Percentiles rank a stretch among this genome's conserved stretches.
phyloP scores from a whole-genome alignment of 306 rosid species.

The Vachellia collinsii region DNA sequence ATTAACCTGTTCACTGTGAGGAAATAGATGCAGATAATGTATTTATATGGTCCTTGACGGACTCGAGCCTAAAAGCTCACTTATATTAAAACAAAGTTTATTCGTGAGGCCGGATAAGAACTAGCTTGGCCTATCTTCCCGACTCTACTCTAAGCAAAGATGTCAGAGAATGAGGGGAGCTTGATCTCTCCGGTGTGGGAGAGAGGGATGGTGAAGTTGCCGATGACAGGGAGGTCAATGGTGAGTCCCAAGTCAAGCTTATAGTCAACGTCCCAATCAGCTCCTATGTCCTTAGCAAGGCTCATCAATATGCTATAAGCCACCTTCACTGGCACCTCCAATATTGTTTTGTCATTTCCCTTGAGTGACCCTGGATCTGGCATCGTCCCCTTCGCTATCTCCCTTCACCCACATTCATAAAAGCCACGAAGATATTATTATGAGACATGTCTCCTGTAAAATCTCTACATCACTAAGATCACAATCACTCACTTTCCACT shows the following conservation, averaged over 20 bases:
- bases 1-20: too few species aligned
- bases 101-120: too few species aligned
- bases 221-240: constrained; percentile 79
- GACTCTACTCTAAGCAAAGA: constrained; percentile 33
- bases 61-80: too few species aligned
- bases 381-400: constrained; percentile 68
- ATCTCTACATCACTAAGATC: too few species aligned
- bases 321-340: constrained; percentile 72
- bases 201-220: constrained; percentile 80
- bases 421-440: too few species aligned
- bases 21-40: too few species aligned
- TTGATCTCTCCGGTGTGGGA: constrained; percentile 81
- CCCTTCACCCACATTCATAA: constrained; percentile 34
- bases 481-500: too few species aligned
- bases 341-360: constrained; percentile 53
- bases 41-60: too few species aligned
- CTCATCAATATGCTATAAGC: constrained; percentile 60
- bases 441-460: background rate
- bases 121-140: too few species aligned
- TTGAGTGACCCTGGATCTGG: constrained; percentile 86
- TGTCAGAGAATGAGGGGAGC: constrained; percentile 67
- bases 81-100: too few species aligned
- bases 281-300: constrained; percentile 67
- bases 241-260: constrained; percentile 56
- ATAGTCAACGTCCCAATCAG: constrained; percentile 90